Conservation (phyloP, 257 asterid species). For the Scutellaria baicalensis region DNA sequence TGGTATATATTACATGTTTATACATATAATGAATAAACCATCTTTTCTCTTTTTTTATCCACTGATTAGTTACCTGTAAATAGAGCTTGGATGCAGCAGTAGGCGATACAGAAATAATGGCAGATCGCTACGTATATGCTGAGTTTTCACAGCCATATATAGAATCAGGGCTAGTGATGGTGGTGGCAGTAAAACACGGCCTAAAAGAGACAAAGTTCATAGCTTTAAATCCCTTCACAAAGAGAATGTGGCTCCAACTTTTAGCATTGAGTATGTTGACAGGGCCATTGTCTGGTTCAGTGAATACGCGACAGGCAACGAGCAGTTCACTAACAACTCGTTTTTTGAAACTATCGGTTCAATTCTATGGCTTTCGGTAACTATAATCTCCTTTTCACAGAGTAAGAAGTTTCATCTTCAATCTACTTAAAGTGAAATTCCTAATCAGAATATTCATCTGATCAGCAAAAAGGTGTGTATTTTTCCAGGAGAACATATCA, state of each 20-base stretch:
- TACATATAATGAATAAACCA: no score
- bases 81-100: conserved; percentile 63
- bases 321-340: conserved; percentile 26
- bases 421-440: neutral
- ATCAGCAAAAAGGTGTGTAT: neutral
- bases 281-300: conserved; percentile 41
- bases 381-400: conserved; percentile 40
- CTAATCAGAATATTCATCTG: no score
- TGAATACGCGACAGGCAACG: conserved; percentile 38
- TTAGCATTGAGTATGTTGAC: conserved; percentile 34
- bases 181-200: conserved; percentile 36
- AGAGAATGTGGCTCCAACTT: conserved; percentile 44
- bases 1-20: neutral
- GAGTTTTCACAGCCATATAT: conserved; percentile 62
- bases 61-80: neutral
- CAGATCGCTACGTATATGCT: conserved; percentile 39
- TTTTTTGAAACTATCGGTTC: conserved; percentile 27
- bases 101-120: conserved; percentile 57
- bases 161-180: conserved; percentile 61
- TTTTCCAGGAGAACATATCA: conserved; percentile 45
- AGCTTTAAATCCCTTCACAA: conserved; percentile 39
- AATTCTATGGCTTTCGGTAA: conserved; percentile 63
- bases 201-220: conserved; percentile 22
- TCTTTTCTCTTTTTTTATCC: no score
- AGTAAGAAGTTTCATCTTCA: conserved; percentile 41